phyloP scores from a whole-genome alignment of 2,329 filamentous ascomycete species.

The Leptographium radiaticola region DNA sequence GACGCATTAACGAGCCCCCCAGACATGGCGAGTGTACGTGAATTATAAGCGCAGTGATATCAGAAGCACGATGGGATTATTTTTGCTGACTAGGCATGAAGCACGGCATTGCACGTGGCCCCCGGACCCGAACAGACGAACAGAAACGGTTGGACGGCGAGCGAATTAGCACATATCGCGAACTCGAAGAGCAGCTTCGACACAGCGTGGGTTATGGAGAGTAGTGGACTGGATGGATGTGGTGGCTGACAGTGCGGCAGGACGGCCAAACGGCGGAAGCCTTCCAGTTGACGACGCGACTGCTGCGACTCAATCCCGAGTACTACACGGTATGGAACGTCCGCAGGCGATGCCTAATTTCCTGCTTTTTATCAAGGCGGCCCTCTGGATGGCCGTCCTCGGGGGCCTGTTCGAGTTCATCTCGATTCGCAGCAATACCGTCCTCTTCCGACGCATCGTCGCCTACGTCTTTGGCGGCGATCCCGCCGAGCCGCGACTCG shows the following conservation, averaged over 20 bases:
- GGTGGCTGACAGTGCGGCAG: constrained; percentile 22
- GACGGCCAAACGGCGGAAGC: constrained; percentile 34
- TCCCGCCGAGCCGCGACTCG: constrained; percentile 29
- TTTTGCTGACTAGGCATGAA: constrained; percentile 22
- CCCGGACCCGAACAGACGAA: constrained; percentile 51
- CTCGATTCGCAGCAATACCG: constrained; percentile 42
- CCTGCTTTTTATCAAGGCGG: constrained; percentile 41
- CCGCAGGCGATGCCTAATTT: constrained; percentile 58
- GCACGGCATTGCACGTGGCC: constrained; percentile 72
- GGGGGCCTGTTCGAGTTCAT: constrained; percentile 42
- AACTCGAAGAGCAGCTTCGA: constrained; percentile 55
- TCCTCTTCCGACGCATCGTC: constrained; percentile 46
- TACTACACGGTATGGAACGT: constrained; percentile 90
- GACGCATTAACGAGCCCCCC: neutral
- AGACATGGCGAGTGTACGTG: constrained; percentile 9
- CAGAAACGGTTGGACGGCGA: constrained; percentile 57
- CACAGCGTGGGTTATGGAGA: constrained; percentile 36
- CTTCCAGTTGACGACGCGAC: constrained; percentile 56
- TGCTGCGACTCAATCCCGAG: constrained; percentile 68
- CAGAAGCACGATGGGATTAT: too few relatives aligned
- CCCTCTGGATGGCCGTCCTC: constrained; percentile 37
- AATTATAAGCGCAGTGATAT: too few relatives aligned
- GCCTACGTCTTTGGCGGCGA: constrained; percentile 36
- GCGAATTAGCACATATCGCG: constrained; percentile 64
- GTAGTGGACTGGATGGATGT: neutral